phyloP scores from a whole-genome alignment of 768 basidiomycete genomes.

The Russula sp. region DNA sequence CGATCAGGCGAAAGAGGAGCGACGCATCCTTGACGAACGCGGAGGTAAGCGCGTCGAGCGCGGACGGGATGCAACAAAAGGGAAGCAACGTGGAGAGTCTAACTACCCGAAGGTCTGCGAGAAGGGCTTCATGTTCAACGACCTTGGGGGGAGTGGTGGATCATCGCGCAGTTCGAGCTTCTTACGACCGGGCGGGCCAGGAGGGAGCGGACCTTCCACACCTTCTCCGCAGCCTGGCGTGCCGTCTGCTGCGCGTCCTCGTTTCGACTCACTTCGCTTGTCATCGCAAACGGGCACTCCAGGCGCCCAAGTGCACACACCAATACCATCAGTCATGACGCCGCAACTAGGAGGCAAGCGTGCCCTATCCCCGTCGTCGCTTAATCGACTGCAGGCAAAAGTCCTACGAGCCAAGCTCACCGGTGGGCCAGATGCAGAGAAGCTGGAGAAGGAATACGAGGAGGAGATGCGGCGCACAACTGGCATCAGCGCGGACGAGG shows the following conservation, averaged over 20 bases:
- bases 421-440: conserved; percentile 67
- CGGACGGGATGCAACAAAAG: conserved; percentile 35
- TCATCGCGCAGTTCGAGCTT: conserved; percentile 86
- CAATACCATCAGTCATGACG: conserved; percentile 88
- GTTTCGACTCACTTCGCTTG: conserved; percentile 56
- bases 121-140: conserved; percentile 63
- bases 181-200: conserved; percentile 66
- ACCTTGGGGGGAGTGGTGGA: conserved; percentile 51
- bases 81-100: conserved; percentile 30
- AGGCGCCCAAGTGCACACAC: conserved; percentile 61
- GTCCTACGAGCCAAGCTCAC: conserved; percentile 89
- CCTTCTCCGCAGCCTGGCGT: conserved; percentile 40
- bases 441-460: conserved; percentile 84
- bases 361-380: conserved; percentile 63
- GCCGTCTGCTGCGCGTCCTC: conserved; percentile 39
- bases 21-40: conserved; percentile 78
- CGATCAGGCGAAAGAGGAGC: conserved; percentile 84
- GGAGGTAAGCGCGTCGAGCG: conserved; percentile 45
- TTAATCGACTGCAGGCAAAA: conserved; percentile 91
- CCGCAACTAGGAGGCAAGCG: conserved; percentile 45
- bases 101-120: conserved; percentile 35
- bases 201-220: conserved; percentile 51
- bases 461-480: conserved; percentile 45
- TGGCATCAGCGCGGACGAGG: conserved; percentile 29
- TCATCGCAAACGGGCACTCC: conserved; percentile 57